Evolutionary conservation across 208 protist species (phyloP), one percentile per base, ranked within the genome.

Genomic region (Crithidia brevicula): DNA sequence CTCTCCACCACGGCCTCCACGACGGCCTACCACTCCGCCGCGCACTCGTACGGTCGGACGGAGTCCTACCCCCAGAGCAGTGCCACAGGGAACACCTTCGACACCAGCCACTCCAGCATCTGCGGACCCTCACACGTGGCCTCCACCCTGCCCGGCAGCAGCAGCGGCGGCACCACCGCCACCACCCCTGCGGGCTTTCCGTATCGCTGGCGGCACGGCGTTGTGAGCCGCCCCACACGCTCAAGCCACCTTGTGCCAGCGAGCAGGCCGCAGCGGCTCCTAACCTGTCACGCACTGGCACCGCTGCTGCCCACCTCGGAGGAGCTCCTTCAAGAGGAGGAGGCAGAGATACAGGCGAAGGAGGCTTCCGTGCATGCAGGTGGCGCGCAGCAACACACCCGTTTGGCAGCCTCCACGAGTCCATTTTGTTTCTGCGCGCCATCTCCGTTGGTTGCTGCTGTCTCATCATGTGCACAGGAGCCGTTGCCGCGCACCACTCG

Each of bases 221-320:
- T 65, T 28, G n/a, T 30, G 33, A 36, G 45, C 11, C 59, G 43
- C 18, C 16, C 46, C 4, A 2, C 59, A 13, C 28, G 59, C 4
- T 40, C 45, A 16, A 42, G 43, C 25, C 45, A 25, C 25, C 22
- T 42, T 18, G n/a, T 42, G 2, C 20, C 56, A 4, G 16, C 15
- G 16, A 33, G 51, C 22, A 45, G 33, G 50, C 31, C 11, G 13
- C 51, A 34, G 20, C 50, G 49, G 33, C 43, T 67, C 15, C 51
- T 74, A 43, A 49, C 31, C 11, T 31, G 51, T 4, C 59, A 67
- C 43, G 28, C 56, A 15, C 33, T 73, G 58, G 13, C 59, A 28
- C 59, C 51, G 38, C 43, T 63, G 68, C 58, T 74, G 60, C 50
- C 36, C 43, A 57, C 31, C 23, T 62, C 68, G 9, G 59, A 50